These are phyloP conservation scores for Kodamaea jinghongensis DNA, from an alignment of 805 yeast species.

Conservation along the genomic window DNA sequence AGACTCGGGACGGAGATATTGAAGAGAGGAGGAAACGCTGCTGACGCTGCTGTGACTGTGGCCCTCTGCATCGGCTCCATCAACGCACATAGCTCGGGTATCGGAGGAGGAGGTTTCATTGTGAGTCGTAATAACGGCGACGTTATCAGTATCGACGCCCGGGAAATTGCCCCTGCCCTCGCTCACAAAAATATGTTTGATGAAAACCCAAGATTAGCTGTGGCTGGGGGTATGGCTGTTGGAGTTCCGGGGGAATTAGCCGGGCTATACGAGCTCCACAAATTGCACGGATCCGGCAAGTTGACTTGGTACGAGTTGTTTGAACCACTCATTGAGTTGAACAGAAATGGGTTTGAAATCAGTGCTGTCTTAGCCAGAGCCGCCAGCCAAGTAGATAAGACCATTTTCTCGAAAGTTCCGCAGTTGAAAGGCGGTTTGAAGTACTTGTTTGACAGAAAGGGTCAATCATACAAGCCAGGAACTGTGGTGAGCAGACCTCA, in stretches of 20 bases:
- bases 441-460: slow-evolving; percentile 37
- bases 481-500: slow-evolving; percentile 59
- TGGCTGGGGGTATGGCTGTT: slow-evolving; percentile 82
- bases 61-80: slow-evolving; percentile 85
- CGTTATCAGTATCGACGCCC: slow-evolving; percentile 70
- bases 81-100: slow-evolving; percentile 81
- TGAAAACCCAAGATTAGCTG: slow-evolving; percentile 46
- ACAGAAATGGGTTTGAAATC: slow-evolving; percentile 58
- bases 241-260: slow-evolving; percentile 90
- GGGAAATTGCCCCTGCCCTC: slow-evolving; percentile 78
- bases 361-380: slow-evolving; percentile 29
- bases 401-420: slow-evolving; percentile 28
- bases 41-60: slow-evolving; percentile 89
- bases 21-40: slow-evolving; percentile 70
- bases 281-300: slow-evolving; percentile 66
- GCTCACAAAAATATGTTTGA: slow-evolving; percentile 67
- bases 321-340: slow-evolving; percentile 69
- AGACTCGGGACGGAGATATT: slow-evolving; percentile 58
- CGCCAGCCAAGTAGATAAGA: slow-evolving; percentile 23
- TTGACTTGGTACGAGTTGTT: slow-evolving; percentile 71
- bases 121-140: slow-evolving; percentile 36
- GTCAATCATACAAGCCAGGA: slow-evolving; percentile 44
- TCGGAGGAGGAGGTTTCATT: slow-evolving; percentile 90
- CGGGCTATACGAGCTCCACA: slow-evolving; percentile 67
- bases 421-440: slow-evolving; percentile 49